A percentile compares a stretch with the other conserved stretches of the same genome.
Evolutionary conservation across 2,329 filamentous ascomycete genomes (phyloP).

Genomic region (Myriosclerotinia scirpicola): DNA sequence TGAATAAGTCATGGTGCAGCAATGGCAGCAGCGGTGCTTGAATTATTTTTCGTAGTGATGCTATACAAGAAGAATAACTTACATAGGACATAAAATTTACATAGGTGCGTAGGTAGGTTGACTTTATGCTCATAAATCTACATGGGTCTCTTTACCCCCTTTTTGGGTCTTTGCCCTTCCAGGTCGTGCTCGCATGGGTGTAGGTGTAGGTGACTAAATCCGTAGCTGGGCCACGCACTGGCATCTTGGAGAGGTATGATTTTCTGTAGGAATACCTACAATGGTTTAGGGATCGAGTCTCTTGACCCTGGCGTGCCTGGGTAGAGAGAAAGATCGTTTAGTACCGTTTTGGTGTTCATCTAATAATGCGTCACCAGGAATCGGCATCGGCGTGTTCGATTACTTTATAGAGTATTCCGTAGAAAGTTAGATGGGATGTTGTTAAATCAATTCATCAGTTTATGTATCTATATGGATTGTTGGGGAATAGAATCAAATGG

Average conservation of each 20-base stretch:
- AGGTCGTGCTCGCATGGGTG: constrained; percentile 18
- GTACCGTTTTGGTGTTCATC: not conserved
- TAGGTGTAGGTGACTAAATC: constrained; percentile 12
- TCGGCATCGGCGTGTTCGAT: not conserved
- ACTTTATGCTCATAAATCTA: not conserved
- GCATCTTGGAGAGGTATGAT: not conserved
- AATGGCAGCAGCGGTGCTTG: constrained; percentile 1
- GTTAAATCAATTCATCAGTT: not conserved
- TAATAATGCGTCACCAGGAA: not conserved
- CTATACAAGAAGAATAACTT: constrained; percentile 8
- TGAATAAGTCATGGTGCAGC: constrained; percentile 7
- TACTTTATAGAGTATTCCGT: not conserved
- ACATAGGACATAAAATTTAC: not conserved
- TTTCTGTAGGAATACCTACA: constrained; percentile 1
- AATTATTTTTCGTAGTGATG: not conserved
- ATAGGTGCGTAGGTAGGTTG: not conserved
- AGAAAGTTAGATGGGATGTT: too few relatives aligned
- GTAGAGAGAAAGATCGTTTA: constrained; percentile 6
- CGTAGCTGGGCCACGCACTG: constrained; percentile 17
- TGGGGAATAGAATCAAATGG: not conserved
- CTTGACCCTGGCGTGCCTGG: not conserved
- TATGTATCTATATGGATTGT: not conserved
- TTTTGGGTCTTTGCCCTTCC: constrained; percentile 12
- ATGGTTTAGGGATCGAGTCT: constrained; percentile 16
- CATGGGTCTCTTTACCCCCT: constrained; percentile 15